Percentiles rank a stretch among this genome's conserved stretches.
phyloP scores from a whole-genome alignment of 1,139 yeast species.

The Geotrichum aggregatum region DNA sequence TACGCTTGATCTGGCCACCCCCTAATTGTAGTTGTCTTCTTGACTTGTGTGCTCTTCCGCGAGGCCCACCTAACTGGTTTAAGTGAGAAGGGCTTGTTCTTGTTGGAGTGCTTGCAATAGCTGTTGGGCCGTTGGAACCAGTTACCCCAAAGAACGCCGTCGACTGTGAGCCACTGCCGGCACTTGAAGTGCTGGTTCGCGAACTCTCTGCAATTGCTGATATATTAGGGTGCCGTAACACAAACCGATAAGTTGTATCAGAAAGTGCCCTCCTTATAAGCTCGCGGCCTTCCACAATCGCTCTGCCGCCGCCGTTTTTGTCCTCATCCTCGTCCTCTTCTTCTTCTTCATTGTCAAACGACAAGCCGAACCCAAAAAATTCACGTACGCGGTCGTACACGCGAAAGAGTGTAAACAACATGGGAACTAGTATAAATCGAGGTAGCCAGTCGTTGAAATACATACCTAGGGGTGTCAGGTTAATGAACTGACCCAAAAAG shows the following conservation, averaged over 20 bases:
- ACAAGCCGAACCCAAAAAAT: slow-evolving; percentile 52
- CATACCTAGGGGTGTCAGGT: slow-evolving; percentile 69
- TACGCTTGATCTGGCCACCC: slow-evolving; percentile 6
- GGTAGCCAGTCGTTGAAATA: slow-evolving; percentile 73
- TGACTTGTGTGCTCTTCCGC: background rate
- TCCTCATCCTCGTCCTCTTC: slow-evolving; percentile 36
- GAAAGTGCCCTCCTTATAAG: slow-evolving; percentile 37
- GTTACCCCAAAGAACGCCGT: no score
- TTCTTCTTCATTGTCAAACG: slow-evolving; percentile 47
- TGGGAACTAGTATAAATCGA: slow-evolving; percentile 64
- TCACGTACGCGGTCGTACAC: slow-evolving; percentile 60
- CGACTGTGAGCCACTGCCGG: slow-evolving; percentile 4
- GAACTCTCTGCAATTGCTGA: slow-evolving; percentile 2
- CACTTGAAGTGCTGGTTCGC: slow-evolving; percentile 1
- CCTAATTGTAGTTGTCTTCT: slow-evolving; percentile 1
- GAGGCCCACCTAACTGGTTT: background rate
- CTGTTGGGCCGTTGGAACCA: background rate
- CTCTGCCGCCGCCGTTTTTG: background rate
- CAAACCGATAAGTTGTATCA: slow-evolving; percentile 31
- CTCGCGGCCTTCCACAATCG: slow-evolving; percentile 39
- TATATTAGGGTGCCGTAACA: slow-evolving; percentile 23
- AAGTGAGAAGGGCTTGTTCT: slow-evolving; percentile 1
- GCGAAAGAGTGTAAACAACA: slow-evolving; percentile 58
- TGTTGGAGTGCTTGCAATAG: background rate
- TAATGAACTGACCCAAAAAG: slow-evolving; percentile 72